Conservation (phyloP, 1,284 basidiomycete species). For the Puccinia triticina region DNA sequence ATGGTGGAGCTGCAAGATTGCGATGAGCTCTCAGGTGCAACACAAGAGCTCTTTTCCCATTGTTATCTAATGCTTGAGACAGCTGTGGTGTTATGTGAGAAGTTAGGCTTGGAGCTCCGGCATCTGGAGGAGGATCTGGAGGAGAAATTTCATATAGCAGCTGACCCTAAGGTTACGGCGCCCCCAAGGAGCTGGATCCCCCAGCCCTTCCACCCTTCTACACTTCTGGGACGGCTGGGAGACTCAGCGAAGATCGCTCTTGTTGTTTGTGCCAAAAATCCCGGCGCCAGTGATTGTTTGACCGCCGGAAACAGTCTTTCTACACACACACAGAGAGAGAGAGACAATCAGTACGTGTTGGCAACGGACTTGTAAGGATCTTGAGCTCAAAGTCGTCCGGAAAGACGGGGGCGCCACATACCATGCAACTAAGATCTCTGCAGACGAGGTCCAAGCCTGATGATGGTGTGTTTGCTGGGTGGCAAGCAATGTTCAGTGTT, state of each 20-base stretch:
- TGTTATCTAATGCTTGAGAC: conserved; percentile 18
- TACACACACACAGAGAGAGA: no score
- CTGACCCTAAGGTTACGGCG: conserved; percentile 42
- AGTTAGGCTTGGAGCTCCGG: conserved; percentile 46
- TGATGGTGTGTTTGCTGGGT: no score
- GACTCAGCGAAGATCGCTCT: conserved; percentile 36
- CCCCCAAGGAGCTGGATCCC: conserved; percentile 21
- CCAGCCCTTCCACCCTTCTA: neutral
- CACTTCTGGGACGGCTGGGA: neutral
- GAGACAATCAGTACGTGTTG: neutral
- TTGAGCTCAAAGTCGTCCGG: conserved; percentile 39
- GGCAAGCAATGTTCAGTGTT: neutral
- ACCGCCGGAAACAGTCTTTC: conserved; percentile 23
- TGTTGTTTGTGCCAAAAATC: conserved; percentile 41
- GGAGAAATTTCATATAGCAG: conserved; percentile 47
- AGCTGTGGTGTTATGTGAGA: conserved; percentile 45
- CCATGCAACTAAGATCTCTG: conserved; percentile 43
- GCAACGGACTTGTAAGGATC: conserved; percentile 25
- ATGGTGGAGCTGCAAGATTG: conserved; percentile 20
- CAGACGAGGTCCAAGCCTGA: conserved; percentile 41
- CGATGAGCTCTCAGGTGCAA: conserved; percentile 43
- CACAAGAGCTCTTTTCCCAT: conserved; percentile 34
- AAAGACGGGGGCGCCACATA: conserved; percentile 35
- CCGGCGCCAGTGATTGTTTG: conserved; percentile 28
- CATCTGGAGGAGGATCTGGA: conserved; percentile 45